Evolutionary conservation across 331 rosid species (phyloP), one percentile per base, ranked within the genome.

Genomic region (Stylosanthes scabra): DNA sequence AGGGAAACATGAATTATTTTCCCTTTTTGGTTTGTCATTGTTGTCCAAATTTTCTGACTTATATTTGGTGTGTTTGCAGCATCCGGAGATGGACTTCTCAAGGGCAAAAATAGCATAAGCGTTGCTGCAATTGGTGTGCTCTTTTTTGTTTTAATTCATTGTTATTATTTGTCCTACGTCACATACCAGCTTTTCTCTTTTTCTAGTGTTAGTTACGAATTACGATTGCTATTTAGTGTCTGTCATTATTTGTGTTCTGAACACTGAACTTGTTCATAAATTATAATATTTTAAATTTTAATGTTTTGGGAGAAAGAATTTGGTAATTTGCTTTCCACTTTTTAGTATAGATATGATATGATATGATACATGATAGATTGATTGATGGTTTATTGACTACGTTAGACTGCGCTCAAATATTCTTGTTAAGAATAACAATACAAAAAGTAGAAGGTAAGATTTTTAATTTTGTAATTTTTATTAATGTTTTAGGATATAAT

Each of bases 51-150:
- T 8, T 20, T 49, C 61, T 81, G 15, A 81, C 46, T 15, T 40
- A 16, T 16, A 9, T 11, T 11, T 27, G 9, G 15, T 74, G 6
- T 76, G 39, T 2, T 70, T 82, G 87, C 97, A 95, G 99, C 99
- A 95, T 85, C 99, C 99, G 40, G 97, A 92, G 87, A 87, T 95
- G 99, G 98, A 95, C 82, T 95, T 95, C 77, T 88, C 99, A 2
- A 73, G 87, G 69, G 98, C 98, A 34, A 91, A 91, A 82, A 45
- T 89, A 14, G 63, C 89, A 62, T 91, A 75, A 63, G 46, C 50
- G n/a, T 70, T 73, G 5, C 11, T 29, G 50, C 61, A 20, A 8
- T 13, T 59, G 70, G 7, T 55, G 20, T 47, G 34, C 13, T 46
- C 13, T 11, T 7, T 12, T 11, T 45, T 66, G 40, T 74, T 51